Evolutionary conservation across 768 basidiomycete genomes (phyloP).

Genomic region (Trametes coccinea): DNA sequence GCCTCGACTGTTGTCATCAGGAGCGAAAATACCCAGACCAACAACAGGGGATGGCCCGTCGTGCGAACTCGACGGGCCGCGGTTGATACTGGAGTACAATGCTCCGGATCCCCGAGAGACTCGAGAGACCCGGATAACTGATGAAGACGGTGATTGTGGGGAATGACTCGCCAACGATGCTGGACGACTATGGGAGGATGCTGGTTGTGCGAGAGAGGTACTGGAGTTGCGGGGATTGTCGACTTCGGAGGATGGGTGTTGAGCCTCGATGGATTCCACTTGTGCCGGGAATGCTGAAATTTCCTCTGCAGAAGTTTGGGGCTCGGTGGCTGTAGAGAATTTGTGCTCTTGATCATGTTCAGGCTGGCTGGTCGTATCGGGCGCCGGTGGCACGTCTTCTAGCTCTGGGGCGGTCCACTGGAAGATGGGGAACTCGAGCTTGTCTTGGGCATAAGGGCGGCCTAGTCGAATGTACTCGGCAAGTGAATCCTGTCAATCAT

Average conservation of each 20-base stretch:
- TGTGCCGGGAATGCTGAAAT: neutral
- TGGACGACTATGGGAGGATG: neutral
- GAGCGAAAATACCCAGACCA: neutral
- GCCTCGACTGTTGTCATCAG: neutral
- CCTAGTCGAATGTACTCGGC: neutral
- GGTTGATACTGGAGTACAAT: neutral
- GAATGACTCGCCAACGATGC: neutral
- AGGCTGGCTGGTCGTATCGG: neutral
- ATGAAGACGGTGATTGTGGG: neutral
- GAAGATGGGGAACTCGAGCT: conserved; percentile 1
- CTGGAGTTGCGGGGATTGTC: neutral
- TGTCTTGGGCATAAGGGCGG: neutral
- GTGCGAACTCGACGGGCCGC: neutral
- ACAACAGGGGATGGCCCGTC: neutral
- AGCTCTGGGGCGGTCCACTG: conserved; percentile 2
- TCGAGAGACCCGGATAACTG: neutral
- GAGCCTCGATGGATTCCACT: neutral
- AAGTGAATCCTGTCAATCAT: neutral
- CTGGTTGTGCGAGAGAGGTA: neutral
- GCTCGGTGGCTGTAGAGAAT: neutral
- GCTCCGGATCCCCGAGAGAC: neutral
- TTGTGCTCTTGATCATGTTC: neutral
- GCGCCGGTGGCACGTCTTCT: neutral
- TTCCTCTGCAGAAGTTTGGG: neutral
- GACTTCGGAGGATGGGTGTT: neutral